These are phyloP conservation scores for Brassica carinata DNA, from an alignment of 345 rosid species.

Conservation along the genomic window DNA sequence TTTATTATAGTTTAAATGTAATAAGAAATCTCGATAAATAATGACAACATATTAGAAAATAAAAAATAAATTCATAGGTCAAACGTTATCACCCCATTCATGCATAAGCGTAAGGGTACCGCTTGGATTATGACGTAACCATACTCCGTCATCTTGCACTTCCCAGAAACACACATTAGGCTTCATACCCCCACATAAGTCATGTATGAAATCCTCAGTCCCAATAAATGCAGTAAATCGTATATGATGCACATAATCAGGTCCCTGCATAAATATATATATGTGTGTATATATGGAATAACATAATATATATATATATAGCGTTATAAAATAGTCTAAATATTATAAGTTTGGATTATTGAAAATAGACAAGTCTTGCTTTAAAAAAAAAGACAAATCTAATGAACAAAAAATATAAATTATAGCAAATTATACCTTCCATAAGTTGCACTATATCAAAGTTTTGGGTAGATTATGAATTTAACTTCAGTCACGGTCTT, in stretches of 20 bases:
- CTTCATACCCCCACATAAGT: not conserved
- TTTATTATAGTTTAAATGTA: not conserved
- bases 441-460: too few species aligned
- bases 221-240: slow-evolving; percentile 1
- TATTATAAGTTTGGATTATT: too few species aligned
- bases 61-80: not conserved
- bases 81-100: not conserved
- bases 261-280: not conserved
- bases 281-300: too few species aligned
- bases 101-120: not conserved
- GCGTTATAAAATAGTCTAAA: too few species aligned
- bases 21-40: not conserved
- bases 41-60: not conserved
- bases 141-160: slow-evolving; percentile 7
- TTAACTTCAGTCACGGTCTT: too few species aligned
- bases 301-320: not conserved
- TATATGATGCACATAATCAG: not conserved
- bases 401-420: too few species aligned
- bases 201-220: not conserved
- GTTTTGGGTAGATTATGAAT: too few species aligned
- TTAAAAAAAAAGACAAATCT: too few species aligned
- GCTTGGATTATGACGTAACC: not conserved
- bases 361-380: not conserved
- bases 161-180: slow-evolving; percentile 17
- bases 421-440: too few species aligned